phyloP scores from a whole-genome alignment of 768 basidiomycete species.

The Suillus fuscotomentosus region DNA sequence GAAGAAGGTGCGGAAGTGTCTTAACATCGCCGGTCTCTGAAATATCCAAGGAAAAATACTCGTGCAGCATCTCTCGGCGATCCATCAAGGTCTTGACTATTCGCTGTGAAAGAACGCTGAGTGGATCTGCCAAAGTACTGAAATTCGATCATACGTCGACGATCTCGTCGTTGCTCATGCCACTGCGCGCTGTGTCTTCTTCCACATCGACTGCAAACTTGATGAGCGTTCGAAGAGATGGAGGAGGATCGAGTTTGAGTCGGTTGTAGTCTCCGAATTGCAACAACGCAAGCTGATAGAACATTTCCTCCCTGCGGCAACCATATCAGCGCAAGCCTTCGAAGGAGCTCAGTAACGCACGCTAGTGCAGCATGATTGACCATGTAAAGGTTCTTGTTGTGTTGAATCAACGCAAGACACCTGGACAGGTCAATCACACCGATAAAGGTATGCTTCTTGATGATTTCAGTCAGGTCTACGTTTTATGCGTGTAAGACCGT shows the following conservation, averaged over 20 bases:
- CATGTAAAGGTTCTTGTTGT: constrained; percentile 85
- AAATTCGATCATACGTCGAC: constrained; percentile 54
- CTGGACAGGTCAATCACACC: constrained; percentile 80
- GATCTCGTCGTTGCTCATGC: constrained; percentile 58
- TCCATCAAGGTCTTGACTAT: constrained; percentile 60
- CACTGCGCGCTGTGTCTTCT: constrained; percentile 47
- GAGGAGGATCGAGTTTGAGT: constrained; percentile 81
- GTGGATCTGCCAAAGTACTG: not conserved
- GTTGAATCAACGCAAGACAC: constrained; percentile 81
- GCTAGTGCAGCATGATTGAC: constrained; percentile 82
- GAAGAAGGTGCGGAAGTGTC: constrained; percentile 77
- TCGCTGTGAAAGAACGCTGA: constrained; percentile 38
- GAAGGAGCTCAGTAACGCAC: constrained; percentile 45
- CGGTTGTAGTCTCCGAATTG: constrained; percentile 86
- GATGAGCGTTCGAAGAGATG: constrained; percentile 66
- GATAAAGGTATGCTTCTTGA: constrained; percentile 88
- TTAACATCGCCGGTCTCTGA: constrained; percentile 65
- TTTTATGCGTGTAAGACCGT: not conserved
- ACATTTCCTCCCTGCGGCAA: constrained; percentile 76
- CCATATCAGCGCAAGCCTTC: not conserved
- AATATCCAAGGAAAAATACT: constrained; percentile 86
- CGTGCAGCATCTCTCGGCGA: constrained; percentile 80
- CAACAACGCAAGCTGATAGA: constrained; percentile 89
- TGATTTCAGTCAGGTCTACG: constrained; percentile 77
- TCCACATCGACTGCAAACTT: constrained; percentile 77